Evolutionary conservation across 371 early-diverging fungal species (phyloP).

Genomic region (Mortierella sp.): DNA sequence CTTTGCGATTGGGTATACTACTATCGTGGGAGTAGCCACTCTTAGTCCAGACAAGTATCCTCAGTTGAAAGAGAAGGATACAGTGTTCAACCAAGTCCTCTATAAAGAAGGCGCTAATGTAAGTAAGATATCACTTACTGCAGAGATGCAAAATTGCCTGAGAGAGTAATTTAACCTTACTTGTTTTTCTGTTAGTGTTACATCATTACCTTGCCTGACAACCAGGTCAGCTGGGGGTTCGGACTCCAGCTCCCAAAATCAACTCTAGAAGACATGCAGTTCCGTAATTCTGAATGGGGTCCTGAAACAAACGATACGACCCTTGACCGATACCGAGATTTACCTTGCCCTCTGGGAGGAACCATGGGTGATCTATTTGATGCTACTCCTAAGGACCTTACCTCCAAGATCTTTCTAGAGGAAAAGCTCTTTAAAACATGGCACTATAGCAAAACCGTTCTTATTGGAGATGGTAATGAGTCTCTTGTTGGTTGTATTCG

Average conservation of each 20-base stretch:
- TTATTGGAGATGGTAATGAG: too few species aligned
- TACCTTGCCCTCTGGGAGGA: neutral
- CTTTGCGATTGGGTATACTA: conserved; percentile 8
- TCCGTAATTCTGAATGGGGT: conserved; percentile 2
- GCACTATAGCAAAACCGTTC: too few species aligned
- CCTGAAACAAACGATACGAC: neutral
- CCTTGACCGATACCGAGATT: neutral
- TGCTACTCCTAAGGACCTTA: too few species aligned
- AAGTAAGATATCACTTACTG: neutral
- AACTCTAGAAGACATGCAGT: neutral
- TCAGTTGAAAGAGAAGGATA: neutral
- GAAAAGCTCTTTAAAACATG: too few species aligned
- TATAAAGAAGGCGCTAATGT: neutral
- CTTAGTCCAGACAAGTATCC: conserved; percentile 20
- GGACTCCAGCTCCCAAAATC: neutral
- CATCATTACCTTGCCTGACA: neutral
- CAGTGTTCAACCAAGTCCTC: neutral
- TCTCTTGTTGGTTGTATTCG: too few species aligned
- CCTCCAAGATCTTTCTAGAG: too few species aligned
- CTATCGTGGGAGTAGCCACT: conserved; percentile 18
- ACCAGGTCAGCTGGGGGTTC: neutral
- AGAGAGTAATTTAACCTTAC: neutral
- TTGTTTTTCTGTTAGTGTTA: neutral
- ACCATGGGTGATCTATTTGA: too few species aligned
- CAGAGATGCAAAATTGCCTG: neutral